Evolutionary conservation across 2,329 filamentous ascomycete species (phyloP), one percentile per base, ranked within the genome.

Genomic region (Cytospora piceae): DNA sequence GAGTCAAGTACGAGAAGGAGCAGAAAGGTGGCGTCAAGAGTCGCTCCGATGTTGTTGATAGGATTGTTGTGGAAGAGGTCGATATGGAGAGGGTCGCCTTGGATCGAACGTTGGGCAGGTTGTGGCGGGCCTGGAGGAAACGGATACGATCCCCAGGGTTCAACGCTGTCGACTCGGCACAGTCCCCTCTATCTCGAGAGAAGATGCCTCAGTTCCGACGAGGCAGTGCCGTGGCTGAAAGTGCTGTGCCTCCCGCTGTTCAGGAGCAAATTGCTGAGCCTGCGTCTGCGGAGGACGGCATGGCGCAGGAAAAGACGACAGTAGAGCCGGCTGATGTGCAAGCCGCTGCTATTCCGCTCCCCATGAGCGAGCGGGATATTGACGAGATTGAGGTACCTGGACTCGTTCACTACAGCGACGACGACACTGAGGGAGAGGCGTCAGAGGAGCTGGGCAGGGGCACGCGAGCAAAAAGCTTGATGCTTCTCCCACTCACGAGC

Each of bases 51-150:
- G 73, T 84, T 58, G 82, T 85, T 51, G 88, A 92, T 68, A 86
- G 88, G 20, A 83, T 96, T 61, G 82, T 94, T n/a, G 89, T 99
- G 31, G 92, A 96, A 72, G 94, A 98, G 72, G 81, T 88, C 63
- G 95, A 99, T 74, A 92, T 97, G 83, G 95, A 98, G 74, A 92
- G 94, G 71, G 87, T 98, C 69, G 94, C 94, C 9, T 83, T 98
- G 67, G 96, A 97, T 74, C 86, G 93, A 65, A 94, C 92, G 2
- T 81, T 99, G 1, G 95, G 95, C 24, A 85, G 94, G 58, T 82
- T 98, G 53, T 99, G 95, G 95, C 87, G 95, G 71, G 91, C 92
- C 31, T 99, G 95, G 95, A 93, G 95, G 79, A 97, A 97, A 80
- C 87, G 90, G 68, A 84, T 91, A 71, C 86, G 92, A 65, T 83